Evolutionary conservation across 768 basidiomycete species (phyloP).

Genomic region (Mrakia gelida): DNA sequence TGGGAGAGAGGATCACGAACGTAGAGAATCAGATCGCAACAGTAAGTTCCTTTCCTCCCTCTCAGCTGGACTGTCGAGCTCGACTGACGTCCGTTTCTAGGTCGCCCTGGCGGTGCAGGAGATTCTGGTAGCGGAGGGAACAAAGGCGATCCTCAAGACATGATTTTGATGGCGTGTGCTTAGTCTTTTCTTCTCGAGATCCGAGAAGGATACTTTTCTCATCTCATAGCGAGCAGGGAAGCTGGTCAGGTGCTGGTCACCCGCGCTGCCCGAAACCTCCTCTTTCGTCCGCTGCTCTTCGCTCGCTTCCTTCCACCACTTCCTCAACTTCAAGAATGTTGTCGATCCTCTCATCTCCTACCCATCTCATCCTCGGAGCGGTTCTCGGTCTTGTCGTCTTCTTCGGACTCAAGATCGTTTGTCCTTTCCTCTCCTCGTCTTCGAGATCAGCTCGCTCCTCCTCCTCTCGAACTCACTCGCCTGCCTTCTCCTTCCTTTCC

Average conservation of each 20-base stretch:
- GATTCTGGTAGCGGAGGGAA: background rate
- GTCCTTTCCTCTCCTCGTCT: background rate
- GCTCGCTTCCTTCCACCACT: too few relatives aligned
- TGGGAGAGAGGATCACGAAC: background rate
- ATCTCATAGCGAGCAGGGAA: too few relatives aligned
- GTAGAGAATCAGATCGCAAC: conserved; percentile 9
- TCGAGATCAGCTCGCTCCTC: background rate
- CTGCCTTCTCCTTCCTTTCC: background rate
- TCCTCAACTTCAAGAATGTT: background rate
- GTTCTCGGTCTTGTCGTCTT: background rate
- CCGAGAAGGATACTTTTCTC: background rate
- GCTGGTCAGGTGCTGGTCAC: too few relatives aligned
- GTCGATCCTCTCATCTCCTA: background rate
- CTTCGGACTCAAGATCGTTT: background rate
- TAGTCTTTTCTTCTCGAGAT: background rate
- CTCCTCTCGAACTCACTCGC: background rate
- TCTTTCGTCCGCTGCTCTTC: too few relatives aligned
- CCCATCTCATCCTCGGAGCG: background rate
- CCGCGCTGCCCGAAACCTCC: too few relatives aligned
- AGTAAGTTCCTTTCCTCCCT: background rate
- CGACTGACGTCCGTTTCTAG: background rate
- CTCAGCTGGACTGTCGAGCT: too few relatives aligned
- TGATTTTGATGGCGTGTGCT: background rate
- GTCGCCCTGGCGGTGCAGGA: conserved; percentile 5
- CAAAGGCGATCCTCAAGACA: conserved; percentile 10